phyloP scores from a whole-genome alignment of 768 basidiomycete species.

The Phlegmacium glaucopus region DNA sequence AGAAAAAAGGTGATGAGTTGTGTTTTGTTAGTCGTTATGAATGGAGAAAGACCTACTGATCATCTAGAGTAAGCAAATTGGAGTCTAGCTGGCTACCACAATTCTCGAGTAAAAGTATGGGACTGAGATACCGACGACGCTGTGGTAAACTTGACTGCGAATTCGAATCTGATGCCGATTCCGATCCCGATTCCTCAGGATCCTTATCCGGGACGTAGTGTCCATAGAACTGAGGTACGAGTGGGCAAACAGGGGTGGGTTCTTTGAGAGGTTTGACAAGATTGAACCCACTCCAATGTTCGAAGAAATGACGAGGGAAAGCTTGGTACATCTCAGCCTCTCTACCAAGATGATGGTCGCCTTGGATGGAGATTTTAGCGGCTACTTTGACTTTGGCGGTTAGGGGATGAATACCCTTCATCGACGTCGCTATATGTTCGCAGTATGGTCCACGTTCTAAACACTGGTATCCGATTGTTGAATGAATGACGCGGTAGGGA shows the following conservation, averaged over 20 bases:
- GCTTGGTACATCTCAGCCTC: constrained; percentile 44
- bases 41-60: constrained; percentile 23
- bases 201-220: constrained; percentile 38
- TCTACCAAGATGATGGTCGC: constrained; percentile 33
- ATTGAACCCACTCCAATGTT: constrained; percentile 51
- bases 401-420: constrained; percentile 19
- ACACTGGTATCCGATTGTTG: constrained; percentile 29
- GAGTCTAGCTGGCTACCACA: constrained; percentile 32
- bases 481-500: constrained; percentile 21
- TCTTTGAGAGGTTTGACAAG: constrained; percentile 36
- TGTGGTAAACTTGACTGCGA: not conserved
- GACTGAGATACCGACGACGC: constrained; percentile 26
- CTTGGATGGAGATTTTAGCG: constrained; percentile 40
- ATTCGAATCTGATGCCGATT: no score
- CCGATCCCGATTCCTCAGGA: not conserved
- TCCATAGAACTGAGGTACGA: constrained; percentile 65
- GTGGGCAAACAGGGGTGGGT: constrained; percentile 44
- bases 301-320: constrained; percentile 42
- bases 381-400: constrained; percentile 38
- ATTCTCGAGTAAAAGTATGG: constrained; percentile 41
- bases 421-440: constrained; percentile 18
- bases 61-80: constrained; percentile 30
- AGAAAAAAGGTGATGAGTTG: not conserved
- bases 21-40: no score
- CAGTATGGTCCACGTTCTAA: constrained; percentile 27